Base-by-base conservation (phyloP, 2,329 filamentous ascomycete species). In the Septoria petroselini region DNA sequence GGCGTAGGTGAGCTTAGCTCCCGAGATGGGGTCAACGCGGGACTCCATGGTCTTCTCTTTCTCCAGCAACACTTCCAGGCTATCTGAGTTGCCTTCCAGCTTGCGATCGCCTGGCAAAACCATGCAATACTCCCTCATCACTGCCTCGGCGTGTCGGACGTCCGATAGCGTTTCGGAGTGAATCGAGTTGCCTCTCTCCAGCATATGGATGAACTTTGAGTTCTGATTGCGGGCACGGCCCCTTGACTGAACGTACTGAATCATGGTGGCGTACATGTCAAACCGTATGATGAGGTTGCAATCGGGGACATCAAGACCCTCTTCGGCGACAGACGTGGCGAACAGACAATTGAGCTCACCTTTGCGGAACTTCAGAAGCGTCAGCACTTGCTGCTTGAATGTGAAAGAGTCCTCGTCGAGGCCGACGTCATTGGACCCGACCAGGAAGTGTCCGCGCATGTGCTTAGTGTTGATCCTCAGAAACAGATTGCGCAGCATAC, bases 221-320 rank as follows among this genome's bases (percentile, higher is more conserved):
- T 85, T 78, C 0, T 72, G 68, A 61, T 89, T 86, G 31, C 93
- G 80, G 9, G 93, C 93, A 46, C 93, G 81, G 0, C 93, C 93
- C 55, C 89, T 81, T 11, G 91, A 96, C 67, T 98, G 93, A 15
- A 97, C 84, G 65, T 96, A 97, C 63, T 95, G 88, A 44, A 97
- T 97, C 68, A 95, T 83, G 0, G 91, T 96, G 8, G 79, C 77
- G 69, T 90, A 95, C 2, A 95, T 78, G 64, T 97, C 89, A 62
- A 96, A 98, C 2, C 91, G 74, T 19, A 84, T 70, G 8, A 84
- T 77, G n/a, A 84, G 66, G 56, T 84, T 84, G 68, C 82, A 85
- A 52, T 82, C 79, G 3, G 81, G 81, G 17, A 84, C 82, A 62
- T 85, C 82, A 6, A 85, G 74, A 0, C 82, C 82, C 68, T 85